Evolutionary conservation across 805 yeast species (phyloP).

Genomic region (Monosporozyma siamensis): DNA sequence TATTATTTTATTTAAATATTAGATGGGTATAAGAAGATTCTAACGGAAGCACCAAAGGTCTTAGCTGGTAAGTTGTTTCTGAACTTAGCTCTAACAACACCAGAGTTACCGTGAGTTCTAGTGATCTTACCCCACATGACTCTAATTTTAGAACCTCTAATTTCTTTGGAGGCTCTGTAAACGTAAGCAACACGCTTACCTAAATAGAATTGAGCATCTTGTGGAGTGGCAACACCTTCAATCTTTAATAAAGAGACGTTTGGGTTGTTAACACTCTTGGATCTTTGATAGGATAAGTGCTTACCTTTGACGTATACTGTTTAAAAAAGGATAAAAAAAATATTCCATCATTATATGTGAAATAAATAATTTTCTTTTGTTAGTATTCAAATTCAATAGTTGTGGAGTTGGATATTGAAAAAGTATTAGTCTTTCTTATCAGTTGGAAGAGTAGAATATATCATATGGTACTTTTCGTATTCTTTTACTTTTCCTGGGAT

Average conservation of each 20-base stretch:
- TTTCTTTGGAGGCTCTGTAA: slow-evolving; percentile 96
- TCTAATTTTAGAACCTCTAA: slow-evolving; percentile 98
- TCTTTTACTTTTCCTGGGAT: too few species aligned
- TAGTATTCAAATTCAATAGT: too few species aligned
- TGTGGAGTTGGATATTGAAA: too few species aligned
- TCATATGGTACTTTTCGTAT: too few species aligned
- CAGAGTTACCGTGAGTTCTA: slow-evolving; percentile 98
- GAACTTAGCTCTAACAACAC: slow-evolving; percentile 98
- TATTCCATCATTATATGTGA: neutral
- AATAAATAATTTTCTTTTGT: slow-evolving; percentile 3
- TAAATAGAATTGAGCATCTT: slow-evolving; percentile 97
- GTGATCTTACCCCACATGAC: slow-evolving; percentile 99
- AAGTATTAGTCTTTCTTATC: too few species aligned
- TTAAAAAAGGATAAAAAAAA: neutral
- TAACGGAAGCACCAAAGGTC: slow-evolving; percentile 99
- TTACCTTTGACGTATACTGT: slow-evolving; percentile 99
- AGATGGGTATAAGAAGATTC: slow-evolving; percentile 99
- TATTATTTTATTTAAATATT: slow-evolving; percentile 65
- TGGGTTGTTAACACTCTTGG: slow-evolving; percentile 97
- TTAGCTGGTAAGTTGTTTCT: slow-evolving; percentile 98
- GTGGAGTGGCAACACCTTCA: slow-evolving; percentile 87
- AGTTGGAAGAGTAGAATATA: too few species aligned
- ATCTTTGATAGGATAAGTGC: slow-evolving; percentile 99
- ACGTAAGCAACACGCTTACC: slow-evolving; percentile 99
- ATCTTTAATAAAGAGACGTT: slow-evolving; percentile 92